phyloP scores from a whole-genome alignment of 192 early-diverging fungal species.

The Thamnidium elegans region DNA sequence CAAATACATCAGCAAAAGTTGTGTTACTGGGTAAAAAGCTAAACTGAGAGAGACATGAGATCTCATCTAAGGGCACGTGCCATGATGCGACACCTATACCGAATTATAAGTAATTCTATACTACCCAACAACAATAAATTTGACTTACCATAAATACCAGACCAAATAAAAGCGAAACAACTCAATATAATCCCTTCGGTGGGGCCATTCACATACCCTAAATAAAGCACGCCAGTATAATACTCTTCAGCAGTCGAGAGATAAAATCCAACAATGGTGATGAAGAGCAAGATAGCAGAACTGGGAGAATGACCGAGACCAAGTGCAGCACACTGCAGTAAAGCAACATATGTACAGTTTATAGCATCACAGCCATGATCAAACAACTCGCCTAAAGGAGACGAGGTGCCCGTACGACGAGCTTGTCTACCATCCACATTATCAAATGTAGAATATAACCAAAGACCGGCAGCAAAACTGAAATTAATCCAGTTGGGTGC shows the following conservation, averaged over 20 bases:
- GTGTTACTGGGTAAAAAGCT: conserved; percentile 8
- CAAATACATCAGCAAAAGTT: conserved; percentile 28
- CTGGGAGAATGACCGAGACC: conserved; percentile 69
- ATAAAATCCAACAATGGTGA: conserved; percentile 76
- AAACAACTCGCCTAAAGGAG: conserved; percentile 81
- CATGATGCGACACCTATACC: conserved; percentile 14
- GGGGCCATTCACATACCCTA: conserved; percentile 83
- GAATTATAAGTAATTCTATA: background rate
- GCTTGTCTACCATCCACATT: conserved; percentile 88
- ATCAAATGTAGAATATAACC: conserved; percentile 89
- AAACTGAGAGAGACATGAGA: conserved; percentile 10
- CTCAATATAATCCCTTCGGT: conserved; percentile 79
- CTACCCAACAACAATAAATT: background rate
- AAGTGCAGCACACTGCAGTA: conserved; percentile 73
- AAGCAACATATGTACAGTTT: conserved; percentile 73
- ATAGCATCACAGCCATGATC: conserved; percentile 87
- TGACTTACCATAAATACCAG: conserved; percentile 62
- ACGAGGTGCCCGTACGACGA: conserved; percentile 71
- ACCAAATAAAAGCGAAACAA: conserved; percentile 60
- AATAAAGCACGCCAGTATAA: conserved; percentile 81
- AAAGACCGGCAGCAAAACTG: conserved; percentile 75
- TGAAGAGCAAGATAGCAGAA: conserved; percentile 56
- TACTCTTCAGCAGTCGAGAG: conserved; percentile 90
- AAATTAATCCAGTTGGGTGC: conserved; percentile 71
- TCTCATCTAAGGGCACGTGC: conserved; percentile 12